A percentile compares a stretch with the other conserved stretches of the same genome.
Conservation (phyloP, 2,329 filamentous ascomycete species). For the Calonectria henricotiae region DNA sequence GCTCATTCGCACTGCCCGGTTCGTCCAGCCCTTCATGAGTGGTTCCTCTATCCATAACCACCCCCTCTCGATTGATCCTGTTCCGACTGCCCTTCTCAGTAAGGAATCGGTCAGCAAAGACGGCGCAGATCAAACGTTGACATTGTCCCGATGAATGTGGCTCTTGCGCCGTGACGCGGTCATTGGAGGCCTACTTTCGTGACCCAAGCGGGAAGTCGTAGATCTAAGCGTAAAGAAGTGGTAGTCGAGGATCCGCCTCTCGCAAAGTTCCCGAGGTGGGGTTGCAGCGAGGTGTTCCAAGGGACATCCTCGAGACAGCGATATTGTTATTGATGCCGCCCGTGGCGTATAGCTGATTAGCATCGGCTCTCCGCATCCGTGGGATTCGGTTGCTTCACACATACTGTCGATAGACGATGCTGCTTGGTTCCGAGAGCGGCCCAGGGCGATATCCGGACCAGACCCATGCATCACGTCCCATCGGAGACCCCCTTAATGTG, state of each 20-base stretch:
- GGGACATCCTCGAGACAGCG: conserved; percentile 29
- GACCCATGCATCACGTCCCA: conserved; percentile 42
- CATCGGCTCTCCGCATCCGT: conserved; percentile 23
- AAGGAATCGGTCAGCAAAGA: background rate
- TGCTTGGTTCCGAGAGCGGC: conserved; percentile 36
- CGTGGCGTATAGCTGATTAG: conserved; percentile 27
- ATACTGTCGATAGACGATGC: conserved; percentile 22
- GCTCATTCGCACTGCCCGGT: conserved; percentile 2
- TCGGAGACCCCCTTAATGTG: conserved; percentile 47
- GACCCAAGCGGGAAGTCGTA: conserved; percentile 6
- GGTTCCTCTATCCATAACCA: conserved; percentile 21
- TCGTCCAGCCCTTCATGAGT: conserved; percentile 18
- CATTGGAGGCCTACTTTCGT: conserved; percentile 7
- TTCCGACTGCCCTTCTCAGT: background rate
- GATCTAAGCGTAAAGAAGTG: conserved; percentile 26
- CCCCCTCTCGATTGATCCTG: background rate
- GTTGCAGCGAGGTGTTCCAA: conserved; percentile 14
- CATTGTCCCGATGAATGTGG: conserved; percentile 22
- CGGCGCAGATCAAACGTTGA: conserved; percentile 25
- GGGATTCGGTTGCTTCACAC: conserved; percentile 28
- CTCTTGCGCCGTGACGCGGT: conserved; percentile 20
- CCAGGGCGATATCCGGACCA: conserved; percentile 37
- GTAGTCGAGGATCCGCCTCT: conserved; percentile 7
- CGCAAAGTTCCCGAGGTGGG: conserved; percentile 26
- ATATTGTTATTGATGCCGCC: conserved; percentile 34